Evolutionary conservation across 163 green algal species (phyloP), one percentile per base, ranked within the genome.

Genomic region (Chlorella variabilis): DNA sequence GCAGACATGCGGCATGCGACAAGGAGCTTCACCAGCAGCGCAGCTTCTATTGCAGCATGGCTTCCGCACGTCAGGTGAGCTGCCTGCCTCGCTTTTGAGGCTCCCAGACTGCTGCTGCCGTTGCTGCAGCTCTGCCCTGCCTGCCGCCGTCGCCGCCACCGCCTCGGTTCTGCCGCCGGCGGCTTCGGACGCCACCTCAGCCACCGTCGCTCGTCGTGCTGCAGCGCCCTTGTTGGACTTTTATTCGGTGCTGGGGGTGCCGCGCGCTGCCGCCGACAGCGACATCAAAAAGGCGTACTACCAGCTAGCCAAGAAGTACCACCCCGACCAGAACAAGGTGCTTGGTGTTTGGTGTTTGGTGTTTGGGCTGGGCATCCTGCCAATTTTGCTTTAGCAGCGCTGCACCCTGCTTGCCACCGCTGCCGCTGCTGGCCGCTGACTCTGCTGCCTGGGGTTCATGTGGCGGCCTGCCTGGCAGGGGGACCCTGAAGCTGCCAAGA

Each of bases 211-310:
- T n/a, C n/a, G n/a, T n/a, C n/a, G n/a, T 20, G 5, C 4, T 71
- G 73, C 73, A 69, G 56, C 25, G 27, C 29, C 36, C 13, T 36
- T 69, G 54, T 39, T 61, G 15, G 92, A 98, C 61, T 98, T 95
- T 68, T 98, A 98, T 73, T 88, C 94, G 2, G 73, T 96, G 1
- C 89, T 98, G 56, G 95, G 94, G 0, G 85, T 98, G 27, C 23
- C 84, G 0, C 85, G 84, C 0, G 58, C 20, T 21, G 93, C 95
- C 0, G 91, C 78, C 20, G 93, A 98, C 13, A 86, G 91, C 38
- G 94, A 98, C 2, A 93, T 98, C 51, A 98, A 98, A 83, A 96
- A 95, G 80, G 87, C 93, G 0, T 98, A 96, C 80, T 98, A 98
- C 81, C 89, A 94, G 83, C 88, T 96, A 25, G 95, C 95, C 5